phyloP scores from a whole-genome alignment of 768 basidiomycete species.

The Mycena floridula region DNA sequence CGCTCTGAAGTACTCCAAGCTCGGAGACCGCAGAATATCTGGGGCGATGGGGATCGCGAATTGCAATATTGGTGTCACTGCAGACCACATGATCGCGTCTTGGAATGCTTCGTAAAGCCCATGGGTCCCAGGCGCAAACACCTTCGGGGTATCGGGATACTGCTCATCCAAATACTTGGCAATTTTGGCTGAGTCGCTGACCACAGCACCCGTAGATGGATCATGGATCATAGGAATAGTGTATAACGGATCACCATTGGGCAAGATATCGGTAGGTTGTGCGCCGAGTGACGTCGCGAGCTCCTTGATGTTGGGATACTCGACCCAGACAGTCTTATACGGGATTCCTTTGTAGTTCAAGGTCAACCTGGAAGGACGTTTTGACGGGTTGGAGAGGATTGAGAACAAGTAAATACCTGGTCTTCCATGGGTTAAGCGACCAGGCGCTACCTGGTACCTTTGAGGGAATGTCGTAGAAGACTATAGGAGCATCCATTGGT shows the following conservation, averaged over 20 bases:
- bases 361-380: slow-evolving; percentile 17
- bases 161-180: slow-evolving; percentile 44
- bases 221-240: slow-evolving; percentile 49
- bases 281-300: slow-evolving; percentile 30
- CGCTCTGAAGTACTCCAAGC: slow-evolving; percentile 31
- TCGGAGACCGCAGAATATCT: slow-evolving; percentile 24
- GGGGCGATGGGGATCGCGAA: slow-evolving; percentile 16
- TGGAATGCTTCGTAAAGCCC: slow-evolving; percentile 35
- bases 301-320: slow-evolving; percentile 41
- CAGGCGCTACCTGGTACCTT: slow-evolving; percentile 19
- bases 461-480: slow-evolving; percentile 33
- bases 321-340: slow-evolving; percentile 45
- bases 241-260: slow-evolving; percentile 28
- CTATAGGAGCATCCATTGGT: slow-evolving; percentile 1
- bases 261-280: slow-evolving; percentile 23
- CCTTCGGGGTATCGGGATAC: slow-evolving; percentile 35
- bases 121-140: slow-evolving; percentile 31
- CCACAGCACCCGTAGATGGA: slow-evolving; percentile 26
- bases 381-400: not conserved
- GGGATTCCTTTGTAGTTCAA: slow-evolving; percentile 30
- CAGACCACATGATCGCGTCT: slow-evolving; percentile 14
- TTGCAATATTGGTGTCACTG: slow-evolving; percentile 10
- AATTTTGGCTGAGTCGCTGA: slow-evolving; percentile 41
- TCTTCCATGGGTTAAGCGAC: slow-evolving; percentile 33
- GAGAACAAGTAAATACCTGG: slow-evolving; percentile 16